Conservation (phyloP, 768 basidiomycete genomes). For the Candolleomyces efflorescens region DNA sequence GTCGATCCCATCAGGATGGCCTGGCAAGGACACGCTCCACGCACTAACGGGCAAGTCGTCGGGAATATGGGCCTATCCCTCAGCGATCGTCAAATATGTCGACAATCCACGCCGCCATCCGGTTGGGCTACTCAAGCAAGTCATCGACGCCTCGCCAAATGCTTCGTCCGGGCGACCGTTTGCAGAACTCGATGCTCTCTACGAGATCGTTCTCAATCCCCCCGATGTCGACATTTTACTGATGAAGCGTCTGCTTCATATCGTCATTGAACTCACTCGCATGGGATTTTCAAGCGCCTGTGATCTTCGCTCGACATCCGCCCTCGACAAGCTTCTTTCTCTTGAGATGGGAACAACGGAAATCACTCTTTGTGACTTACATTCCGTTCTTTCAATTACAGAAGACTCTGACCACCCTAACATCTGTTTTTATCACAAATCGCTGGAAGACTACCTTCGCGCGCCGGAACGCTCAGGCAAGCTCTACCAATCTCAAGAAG, state of each 20-base stretch:
- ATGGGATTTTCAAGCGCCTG: no score
- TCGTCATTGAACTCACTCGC: no score
- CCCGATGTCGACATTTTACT: not conserved
- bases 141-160: not conserved
- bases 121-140: not conserved
- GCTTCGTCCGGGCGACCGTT: not conserved
- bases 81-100: conserved; percentile 4
- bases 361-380: not conserved
- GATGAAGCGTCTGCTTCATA: not conserved
- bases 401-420: not conserved
- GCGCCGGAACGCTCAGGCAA: not conserved
- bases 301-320: not conserved
- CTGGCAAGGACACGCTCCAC: not conserved
- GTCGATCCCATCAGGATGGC: not conserved
- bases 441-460: not conserved
- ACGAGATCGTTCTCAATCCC: not conserved
- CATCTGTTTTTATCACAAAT: conserved; percentile 1
- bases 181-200: not conserved
- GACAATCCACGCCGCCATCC: conserved; percentile 1
- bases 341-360: not conserved
- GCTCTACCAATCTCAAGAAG: not conserved
- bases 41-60: not conserved
- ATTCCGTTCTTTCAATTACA: not conserved
- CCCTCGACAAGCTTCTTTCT: not conserved
- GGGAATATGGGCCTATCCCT: conserved; percentile 4